phyloP scores from a whole-genome alignment of 1,284 basidiomycete species.

The Neonothopanus nambi region DNA sequence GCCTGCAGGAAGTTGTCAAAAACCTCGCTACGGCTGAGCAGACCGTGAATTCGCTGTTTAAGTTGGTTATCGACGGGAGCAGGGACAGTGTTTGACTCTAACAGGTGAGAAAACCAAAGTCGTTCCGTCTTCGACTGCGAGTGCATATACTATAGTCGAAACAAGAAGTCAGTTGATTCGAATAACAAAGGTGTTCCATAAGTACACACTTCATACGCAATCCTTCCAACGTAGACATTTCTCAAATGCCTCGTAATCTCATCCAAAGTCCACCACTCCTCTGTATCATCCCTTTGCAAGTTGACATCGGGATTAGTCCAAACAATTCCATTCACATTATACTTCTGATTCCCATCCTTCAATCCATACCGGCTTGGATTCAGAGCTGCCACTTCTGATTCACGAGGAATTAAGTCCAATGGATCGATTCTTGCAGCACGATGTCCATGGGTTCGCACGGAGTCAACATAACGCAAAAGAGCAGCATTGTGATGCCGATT shows the following conservation, averaged over 20 bases:
- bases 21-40: constrained; percentile 76
- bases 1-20: constrained; percentile 81
- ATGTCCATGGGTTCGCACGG: constrained; percentile 78
- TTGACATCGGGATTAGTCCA: constrained; percentile 61
- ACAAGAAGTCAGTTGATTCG: not conserved
- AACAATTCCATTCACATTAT: constrained; percentile 79
- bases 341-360: constrained; percentile 47
- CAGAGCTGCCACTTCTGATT: constrained; percentile 78
- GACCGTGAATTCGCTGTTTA: constrained; percentile 61
- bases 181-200: not conserved
- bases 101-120: constrained; percentile 81
- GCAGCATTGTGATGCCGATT: constrained; percentile 79
- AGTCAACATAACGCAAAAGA: constrained; percentile 85
- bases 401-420: constrained; percentile 80
- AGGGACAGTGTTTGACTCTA: constrained; percentile 63
- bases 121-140: constrained; percentile 78
- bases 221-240: constrained; percentile 74
- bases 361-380: constrained; percentile 80
- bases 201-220: constrained; percentile 71
- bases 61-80: constrained; percentile 34
- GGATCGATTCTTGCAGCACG: constrained; percentile 85
- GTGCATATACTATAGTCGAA: constrained; percentile 66
- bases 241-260: constrained; percentile 73
- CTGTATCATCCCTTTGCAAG: constrained; percentile 37
- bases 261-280: constrained; percentile 67